These are phyloP conservation scores for Herpetospermum pedunculosum DNA, from an alignment of 306 rosid species.

Conservation along the genomic window DNA sequence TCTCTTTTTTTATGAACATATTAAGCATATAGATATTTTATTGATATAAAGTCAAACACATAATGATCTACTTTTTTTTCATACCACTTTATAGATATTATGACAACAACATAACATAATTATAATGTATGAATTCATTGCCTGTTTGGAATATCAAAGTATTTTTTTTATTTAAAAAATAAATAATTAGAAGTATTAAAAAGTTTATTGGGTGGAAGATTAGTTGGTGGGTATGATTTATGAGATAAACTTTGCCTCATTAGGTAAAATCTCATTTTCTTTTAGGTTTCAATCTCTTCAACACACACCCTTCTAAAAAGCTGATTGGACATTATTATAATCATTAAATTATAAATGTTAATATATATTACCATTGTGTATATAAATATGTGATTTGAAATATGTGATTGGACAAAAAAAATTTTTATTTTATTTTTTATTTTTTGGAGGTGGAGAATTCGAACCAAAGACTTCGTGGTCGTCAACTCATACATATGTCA, in stretches of 20 bases:
- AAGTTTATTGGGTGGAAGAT: not conserved
- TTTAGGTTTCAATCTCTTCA: constrained; percentile 11
- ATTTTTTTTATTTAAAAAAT: not conserved
- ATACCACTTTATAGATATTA: not conserved
- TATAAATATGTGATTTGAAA: not conserved
- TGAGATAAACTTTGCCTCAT: not conserved
- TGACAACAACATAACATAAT: not conserved
- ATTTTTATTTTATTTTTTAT: no score
- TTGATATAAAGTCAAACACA: not conserved
- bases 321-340: constrained; percentile 1
- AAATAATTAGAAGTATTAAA: not conserved
- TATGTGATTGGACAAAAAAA: no score
- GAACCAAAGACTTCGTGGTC: no score
- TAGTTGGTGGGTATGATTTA: not conserved
- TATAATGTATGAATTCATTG: not conserved
- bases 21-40: not conserved
- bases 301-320: constrained; percentile 9
- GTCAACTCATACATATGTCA: no score
- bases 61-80: not conserved
- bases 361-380: no score
- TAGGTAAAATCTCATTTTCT: constrained; percentile 5
- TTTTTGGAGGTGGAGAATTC: no score
- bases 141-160: not conserved
- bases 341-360: not conserved
- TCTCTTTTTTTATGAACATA: not conserved